phyloP scores from a whole-genome alignment of 2,329 filamentous ascomycete genomes.

The Cordyceps fumosorosea region DNA sequence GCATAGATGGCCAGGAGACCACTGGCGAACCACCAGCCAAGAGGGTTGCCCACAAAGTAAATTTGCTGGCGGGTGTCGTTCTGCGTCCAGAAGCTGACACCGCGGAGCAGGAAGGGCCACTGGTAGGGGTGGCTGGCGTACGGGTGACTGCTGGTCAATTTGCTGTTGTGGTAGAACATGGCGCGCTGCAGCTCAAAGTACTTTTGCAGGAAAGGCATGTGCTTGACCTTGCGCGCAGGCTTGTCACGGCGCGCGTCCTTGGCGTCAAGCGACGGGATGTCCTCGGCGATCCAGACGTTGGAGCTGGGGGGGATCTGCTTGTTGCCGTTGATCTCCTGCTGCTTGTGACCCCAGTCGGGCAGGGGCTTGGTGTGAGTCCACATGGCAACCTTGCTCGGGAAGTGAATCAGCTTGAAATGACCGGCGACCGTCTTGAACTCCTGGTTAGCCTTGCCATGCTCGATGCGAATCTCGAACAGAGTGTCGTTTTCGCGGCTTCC shows the following conservation, averaged over 20 bases:
- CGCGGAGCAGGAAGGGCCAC: conserved; percentile 95
- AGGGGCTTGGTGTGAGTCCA: conserved; percentile 94
- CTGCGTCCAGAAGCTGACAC: conserved; percentile 99
- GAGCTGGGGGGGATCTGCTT: conserved; percentile 86
- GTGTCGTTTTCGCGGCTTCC: conserved; percentile 78
- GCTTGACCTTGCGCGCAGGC: conserved; percentile 72
- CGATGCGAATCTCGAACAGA: conserved; percentile 85
- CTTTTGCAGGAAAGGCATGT: conserved; percentile 82
- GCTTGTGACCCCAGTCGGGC: conserved; percentile 96
- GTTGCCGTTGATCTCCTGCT: conserved; percentile 99
- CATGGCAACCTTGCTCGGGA: conserved; percentile 95
- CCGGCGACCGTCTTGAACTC: conserved; percentile 87
- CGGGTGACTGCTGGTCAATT: conserved; percentile 91
- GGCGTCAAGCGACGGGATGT: conserved; percentile 70
- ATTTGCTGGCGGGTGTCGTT: conserved; percentile 93
- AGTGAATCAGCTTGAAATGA: conserved; percentile 93
- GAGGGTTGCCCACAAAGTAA: conserved; percentile 94
- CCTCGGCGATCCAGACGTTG: conserved; percentile 92
- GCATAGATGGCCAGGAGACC: conserved; percentile 88
- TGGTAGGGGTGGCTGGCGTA: conserved; percentile 93
- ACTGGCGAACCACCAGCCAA: conserved; percentile 96
- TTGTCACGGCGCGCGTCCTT: conserved; percentile 70
- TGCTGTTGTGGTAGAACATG: conserved; percentile 99
- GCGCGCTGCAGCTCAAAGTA: conserved; percentile 94
- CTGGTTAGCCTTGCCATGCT: conserved; percentile 72